These are phyloP conservation scores for Fusarium sp. DNA, from an alignment of 2,329 filamentous ascomycete genomes.

Conservation along the genomic window DNA sequence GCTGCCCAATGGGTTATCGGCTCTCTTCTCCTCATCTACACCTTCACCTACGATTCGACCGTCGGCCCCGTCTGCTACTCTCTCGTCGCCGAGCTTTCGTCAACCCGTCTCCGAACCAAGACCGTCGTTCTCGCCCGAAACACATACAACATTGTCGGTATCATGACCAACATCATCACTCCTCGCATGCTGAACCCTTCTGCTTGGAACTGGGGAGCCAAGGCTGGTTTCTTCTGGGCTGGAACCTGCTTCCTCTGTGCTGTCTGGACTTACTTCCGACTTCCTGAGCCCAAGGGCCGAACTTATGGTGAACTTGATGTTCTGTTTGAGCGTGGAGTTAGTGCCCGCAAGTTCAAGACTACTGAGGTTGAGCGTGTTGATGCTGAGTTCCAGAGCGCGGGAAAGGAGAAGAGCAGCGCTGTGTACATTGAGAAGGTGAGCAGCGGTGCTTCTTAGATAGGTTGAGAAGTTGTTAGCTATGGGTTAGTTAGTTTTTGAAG, in stretches of 20 bases:
- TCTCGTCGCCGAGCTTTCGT: constrained; percentile 71
- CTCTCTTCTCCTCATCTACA: constrained; percentile 60
- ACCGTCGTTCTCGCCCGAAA: constrained; percentile 61
- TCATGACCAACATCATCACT: constrained; percentile 61
- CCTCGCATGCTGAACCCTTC: constrained; percentile 63
- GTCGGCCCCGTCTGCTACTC: constrained; percentile 80
- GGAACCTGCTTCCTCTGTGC: constrained; percentile 60
- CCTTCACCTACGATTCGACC: constrained; percentile 58
- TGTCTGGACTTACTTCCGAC: constrained; percentile 65
- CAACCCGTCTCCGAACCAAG: constrained; percentile 62
- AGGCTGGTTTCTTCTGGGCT: constrained; percentile 62
- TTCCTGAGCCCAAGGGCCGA: constrained; percentile 67
- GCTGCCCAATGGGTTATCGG: constrained; percentile 64
- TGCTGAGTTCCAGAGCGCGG: constrained; percentile 18
- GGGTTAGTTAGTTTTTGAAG: background rate
- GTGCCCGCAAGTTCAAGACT: constrained; percentile 58
- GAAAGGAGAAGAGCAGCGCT: constrained; percentile 42
- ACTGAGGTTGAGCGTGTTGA: constrained; percentile 51
- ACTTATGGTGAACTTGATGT: constrained; percentile 69
- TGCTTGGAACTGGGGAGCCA: constrained; percentile 63
- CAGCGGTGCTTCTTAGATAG: background rate
- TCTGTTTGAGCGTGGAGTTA: constrained; percentile 62
- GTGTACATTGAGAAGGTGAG: constrained; percentile 29
- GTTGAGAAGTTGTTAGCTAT: background rate
- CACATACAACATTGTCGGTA: constrained; percentile 63